Percentiles rank a stretch among this genome's conserved stretches.
Evolutionary conservation across 1,284 basidiomycete genomes (phyloP).

Genomic region (Trametes versicolor): DNA sequence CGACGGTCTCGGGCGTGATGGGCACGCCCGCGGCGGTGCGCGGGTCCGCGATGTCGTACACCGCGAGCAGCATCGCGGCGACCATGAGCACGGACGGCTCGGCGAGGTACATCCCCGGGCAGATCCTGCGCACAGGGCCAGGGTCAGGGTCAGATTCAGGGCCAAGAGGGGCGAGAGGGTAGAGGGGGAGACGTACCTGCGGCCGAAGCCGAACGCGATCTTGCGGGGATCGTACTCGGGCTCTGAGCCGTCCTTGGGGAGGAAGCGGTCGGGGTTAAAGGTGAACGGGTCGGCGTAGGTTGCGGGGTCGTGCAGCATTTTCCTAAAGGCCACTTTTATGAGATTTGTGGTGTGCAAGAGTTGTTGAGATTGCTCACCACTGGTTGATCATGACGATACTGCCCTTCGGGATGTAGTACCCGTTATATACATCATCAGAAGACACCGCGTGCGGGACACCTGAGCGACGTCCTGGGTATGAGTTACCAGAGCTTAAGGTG

Average conservation of each 20-base stretch:
- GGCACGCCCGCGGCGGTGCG: conserved; percentile 33
- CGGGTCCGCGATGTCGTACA: conserved; percentile 43
- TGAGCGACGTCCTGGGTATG: too few species aligned
- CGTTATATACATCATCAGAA: conserved; percentile 43
- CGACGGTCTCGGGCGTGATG: conserved; percentile 33
- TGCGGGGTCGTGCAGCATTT: conserved; percentile 42
- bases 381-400: conserved; percentile 41
- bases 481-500: neutral
- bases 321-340: conserved; percentile 27
- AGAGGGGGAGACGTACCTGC: conserved; percentile 32
- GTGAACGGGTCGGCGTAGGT: conserved; percentile 40
- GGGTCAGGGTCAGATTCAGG: neutral
- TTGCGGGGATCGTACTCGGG: conserved; percentile 38
- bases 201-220: conserved; percentile 42
- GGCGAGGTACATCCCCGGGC: conserved; percentile 42
- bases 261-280: conserved; percentile 45
- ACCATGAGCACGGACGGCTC: conserved; percentile 44
- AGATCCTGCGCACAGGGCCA: conserved; percentile 28
- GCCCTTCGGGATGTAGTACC: conserved; percentile 43
- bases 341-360: too few species aligned
- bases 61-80: conserved; percentile 43
- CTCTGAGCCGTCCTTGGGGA: conserved; percentile 28
- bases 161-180: too few species aligned
- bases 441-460: conserved; percentile 40
- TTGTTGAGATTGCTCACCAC: conserved; percentile 26